Percentiles rank a stretch among this genome's conserved stretches.
Evolutionary conservation across 495 filamentous ascomycete genomes (phyloP).

Genomic region (Trichoderma erinaceum): DNA sequence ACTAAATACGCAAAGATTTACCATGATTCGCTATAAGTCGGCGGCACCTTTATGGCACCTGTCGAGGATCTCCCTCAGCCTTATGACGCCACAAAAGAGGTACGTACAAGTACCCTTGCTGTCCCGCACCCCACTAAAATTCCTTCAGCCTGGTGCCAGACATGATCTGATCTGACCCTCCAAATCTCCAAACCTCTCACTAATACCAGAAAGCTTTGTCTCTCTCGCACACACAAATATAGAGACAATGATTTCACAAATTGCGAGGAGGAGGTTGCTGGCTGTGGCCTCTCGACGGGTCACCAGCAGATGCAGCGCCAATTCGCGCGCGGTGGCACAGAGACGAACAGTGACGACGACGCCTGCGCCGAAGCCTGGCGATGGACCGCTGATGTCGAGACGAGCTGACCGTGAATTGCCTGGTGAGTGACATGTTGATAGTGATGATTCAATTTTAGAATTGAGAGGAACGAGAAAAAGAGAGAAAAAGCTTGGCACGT

Average conservation of each 20-base stretch:
- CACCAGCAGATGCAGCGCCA: neutral
- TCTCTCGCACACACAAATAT: neutral
- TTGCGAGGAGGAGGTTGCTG: neutral
- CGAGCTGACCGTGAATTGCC: slow-evolving; percentile 78
- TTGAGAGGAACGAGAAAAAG: neutral
- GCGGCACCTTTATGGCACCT: neutral
- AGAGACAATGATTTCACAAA: slow-evolving; percentile 4
- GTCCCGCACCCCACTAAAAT: slow-evolving; percentile 3
- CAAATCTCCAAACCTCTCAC: neutral
- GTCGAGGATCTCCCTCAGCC: neutral
- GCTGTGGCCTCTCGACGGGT: neutral
- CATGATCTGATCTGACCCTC: neutral
- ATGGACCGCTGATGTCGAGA: slow-evolving; percentile 72
- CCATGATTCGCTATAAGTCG: neutral
- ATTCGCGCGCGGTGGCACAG: neutral
- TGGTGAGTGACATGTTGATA: slow-evolving; percentile 29
- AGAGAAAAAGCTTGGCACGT: neutral
- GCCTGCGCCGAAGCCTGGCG: slow-evolving; percentile 43
- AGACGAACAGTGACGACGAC: slow-evolving; percentile 28
- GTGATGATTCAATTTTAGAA: neutral
- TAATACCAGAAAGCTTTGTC: neutral
- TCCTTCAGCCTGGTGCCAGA: slow-evolving; percentile 8
- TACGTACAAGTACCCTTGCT: neutral
- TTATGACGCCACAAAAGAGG: slow-evolving; percentile 10
- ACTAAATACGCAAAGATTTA: too few relatives aligned